These are phyloP conservation scores for Penicillium psychrosexuale DNA, from an alignment of 2,329 filamentous ascomycete species.

Conservation along the genomic window DNA sequence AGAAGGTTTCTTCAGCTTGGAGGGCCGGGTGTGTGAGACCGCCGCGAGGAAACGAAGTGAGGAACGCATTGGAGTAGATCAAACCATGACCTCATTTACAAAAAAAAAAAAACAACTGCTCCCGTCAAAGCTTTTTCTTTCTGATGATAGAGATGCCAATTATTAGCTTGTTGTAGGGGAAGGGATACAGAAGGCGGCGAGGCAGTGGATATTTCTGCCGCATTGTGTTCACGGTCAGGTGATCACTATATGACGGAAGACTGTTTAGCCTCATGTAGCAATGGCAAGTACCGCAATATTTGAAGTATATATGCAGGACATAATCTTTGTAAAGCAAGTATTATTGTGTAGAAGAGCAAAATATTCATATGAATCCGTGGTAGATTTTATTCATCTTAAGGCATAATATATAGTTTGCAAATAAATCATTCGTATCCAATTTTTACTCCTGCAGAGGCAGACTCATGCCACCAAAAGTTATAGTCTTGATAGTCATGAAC, in stretches of 20 bases:
- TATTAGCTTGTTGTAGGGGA: neutral
- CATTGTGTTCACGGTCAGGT: neutral
- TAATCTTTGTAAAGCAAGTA: neutral
- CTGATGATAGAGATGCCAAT: neutral
- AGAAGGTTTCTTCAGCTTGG: slow-evolving; percentile 37
- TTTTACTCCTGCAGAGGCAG: slow-evolving; percentile 51
- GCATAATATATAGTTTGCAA: neutral
- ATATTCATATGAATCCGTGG: neutral
- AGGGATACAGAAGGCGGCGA: slow-evolving; percentile 4
- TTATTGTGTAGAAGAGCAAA: neutral
- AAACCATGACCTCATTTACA: slow-evolving; percentile 1
- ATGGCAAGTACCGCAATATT: neutral
- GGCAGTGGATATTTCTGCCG: neutral
- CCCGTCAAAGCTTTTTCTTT: neutral
- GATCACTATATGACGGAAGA: neutral
- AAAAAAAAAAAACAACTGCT: neutral
- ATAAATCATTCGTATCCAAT: neutral
- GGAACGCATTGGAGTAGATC: slow-evolving; percentile 27
- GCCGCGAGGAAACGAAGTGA: slow-evolving; percentile 30
- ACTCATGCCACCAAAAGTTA: slow-evolving; percentile 62
- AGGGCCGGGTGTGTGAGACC: slow-evolving; percentile 28
- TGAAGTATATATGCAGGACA: neutral
- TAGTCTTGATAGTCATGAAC: slow-evolving; percentile 70
- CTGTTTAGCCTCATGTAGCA: no score
- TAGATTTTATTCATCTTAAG: neutral